Evolutionary conservation across 768 basidiomycete species (phyloP).

Genomic region (Tulasnella sp.): DNA sequence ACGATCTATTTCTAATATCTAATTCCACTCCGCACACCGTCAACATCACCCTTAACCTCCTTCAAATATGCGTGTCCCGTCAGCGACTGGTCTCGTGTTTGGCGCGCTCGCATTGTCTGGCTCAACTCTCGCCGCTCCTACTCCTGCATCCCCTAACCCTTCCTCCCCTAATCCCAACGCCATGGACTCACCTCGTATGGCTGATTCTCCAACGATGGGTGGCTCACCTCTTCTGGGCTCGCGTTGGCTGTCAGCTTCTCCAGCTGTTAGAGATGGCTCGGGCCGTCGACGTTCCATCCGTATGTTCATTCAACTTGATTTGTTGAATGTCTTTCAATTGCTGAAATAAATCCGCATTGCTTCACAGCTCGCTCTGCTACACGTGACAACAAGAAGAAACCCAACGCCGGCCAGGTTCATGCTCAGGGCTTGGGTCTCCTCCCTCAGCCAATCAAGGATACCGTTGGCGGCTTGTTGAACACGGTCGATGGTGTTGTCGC

Average conservation of each 20-base stretch:
- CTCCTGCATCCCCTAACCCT: slow-evolving; percentile 10
- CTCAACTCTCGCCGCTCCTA: slow-evolving; percentile 4
- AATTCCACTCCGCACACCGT: background rate
- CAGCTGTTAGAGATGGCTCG: background rate
- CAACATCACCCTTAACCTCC: background rate
- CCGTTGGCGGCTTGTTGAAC: background rate
- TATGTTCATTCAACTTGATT: background rate
- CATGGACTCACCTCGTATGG: slow-evolving; percentile 4
- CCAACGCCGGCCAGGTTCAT: background rate
- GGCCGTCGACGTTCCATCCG: background rate
- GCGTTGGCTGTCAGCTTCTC: background rate
- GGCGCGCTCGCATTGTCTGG: slow-evolving; percentile 9
- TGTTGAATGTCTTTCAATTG: too few relatives aligned
- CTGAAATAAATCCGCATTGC: background rate
- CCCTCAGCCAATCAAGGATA: background rate
- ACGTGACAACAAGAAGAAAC: background rate
- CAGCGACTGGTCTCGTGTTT: slow-evolving; percentile 13
- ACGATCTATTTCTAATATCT: background rate
- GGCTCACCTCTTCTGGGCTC: background rate
- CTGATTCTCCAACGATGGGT: background rate
- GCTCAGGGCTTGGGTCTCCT: slow-evolving; percentile 1
- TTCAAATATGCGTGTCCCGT: slow-evolving; percentile 5
- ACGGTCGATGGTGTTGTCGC: background rate
- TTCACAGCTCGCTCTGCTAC: background rate
- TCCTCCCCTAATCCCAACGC: slow-evolving; percentile 2